A percentile compares a stretch with the other conserved stretches of the same genome.
Conservation (phyloP, 192 early-diverging fungal species). For the Coemansia sp. region DNA sequence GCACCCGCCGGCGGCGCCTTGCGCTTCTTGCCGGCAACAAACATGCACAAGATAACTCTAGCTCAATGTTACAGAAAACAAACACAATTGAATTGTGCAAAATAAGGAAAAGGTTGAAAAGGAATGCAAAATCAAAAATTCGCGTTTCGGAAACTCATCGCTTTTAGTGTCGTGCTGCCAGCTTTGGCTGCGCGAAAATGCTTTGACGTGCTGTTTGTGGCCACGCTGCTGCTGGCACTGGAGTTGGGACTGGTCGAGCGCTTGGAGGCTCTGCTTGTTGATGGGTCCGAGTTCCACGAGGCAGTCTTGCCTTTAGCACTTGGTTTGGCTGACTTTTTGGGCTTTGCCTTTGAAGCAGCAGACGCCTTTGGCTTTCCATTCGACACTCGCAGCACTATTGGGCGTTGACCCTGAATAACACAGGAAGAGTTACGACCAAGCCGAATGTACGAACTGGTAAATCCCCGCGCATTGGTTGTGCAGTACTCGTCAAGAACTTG, state of each 20-base stretch:
- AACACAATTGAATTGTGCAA: neutral
- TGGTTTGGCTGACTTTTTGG: conserved; percentile 6
- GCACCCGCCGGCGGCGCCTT: conserved; percentile 7
- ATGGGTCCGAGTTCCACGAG: conserved; percentile 7
- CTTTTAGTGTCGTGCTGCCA: conserved; percentile 15
- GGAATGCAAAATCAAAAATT: conserved; percentile 9
- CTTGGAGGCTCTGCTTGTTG: neutral
- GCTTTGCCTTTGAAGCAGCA: conserved; percentile 1
- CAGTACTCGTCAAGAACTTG: conserved; percentile 66
- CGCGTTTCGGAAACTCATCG: conserved; percentile 27
- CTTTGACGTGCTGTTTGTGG: conserved; percentile 32
- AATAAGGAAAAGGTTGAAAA: conserved; percentile 6
- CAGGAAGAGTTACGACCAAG: conserved; percentile 50
- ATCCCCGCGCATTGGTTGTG: conserved; percentile 64
- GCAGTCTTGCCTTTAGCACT: conserved; percentile 4
- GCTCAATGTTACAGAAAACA: neutral
- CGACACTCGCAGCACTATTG: conserved; percentile 48
- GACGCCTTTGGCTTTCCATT: conserved; percentile 19
- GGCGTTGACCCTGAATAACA: conserved; percentile 54
- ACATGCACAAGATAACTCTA: conserved; percentile 12
- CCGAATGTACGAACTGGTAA: conserved; percentile 61
- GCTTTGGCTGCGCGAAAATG: conserved; percentile 30
- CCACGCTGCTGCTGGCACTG: conserved; percentile 6
- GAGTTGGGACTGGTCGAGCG: neutral
- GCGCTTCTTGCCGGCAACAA: conserved; percentile 30